Evolutionary conservation across 495 filamentous ascomycete species (phyloP).

Genomic region (Xylaria scruposa): DNA sequence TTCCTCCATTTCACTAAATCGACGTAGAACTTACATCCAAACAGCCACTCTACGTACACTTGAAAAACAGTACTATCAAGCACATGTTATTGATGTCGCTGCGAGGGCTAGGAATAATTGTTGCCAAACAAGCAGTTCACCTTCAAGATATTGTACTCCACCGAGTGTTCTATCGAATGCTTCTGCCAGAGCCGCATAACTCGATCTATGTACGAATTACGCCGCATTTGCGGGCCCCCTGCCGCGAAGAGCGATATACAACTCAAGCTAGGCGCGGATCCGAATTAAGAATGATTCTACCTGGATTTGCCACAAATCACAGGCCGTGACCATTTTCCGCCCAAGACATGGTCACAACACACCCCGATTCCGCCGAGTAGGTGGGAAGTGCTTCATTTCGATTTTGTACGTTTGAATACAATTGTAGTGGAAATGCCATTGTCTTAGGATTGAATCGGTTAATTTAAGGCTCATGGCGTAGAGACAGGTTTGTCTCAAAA

Average conservation of each 20-base stretch:
- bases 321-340: too few relatives aligned
- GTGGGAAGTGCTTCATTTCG: background rate
- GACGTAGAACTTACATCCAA: background rate
- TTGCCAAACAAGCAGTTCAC: background rate
- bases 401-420: too few relatives aligned
- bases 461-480: too few relatives aligned
- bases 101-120: too few relatives aligned
- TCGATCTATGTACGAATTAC: slow-evolving; percentile 10
- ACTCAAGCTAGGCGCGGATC: slow-evolving; percentile 21
- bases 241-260: slow-evolving; percentile 20
- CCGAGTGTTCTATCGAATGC: too few relatives aligned
- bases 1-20: slow-evolving; percentile 5
- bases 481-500: background rate
- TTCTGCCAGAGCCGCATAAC: background rate
- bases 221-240: background rate
- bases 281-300: background rate
- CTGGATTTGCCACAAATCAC: too few relatives aligned
- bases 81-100: background rate
- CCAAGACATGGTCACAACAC: too few relatives aligned
- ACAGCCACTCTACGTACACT: slow-evolving; percentile 13
- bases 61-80: background rate
- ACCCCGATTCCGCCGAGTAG: background rate
- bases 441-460: background rate
- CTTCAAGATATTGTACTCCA: background rate
- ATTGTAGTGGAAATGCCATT: background rate